Evolutionary conservation across 495 filamentous ascomycete species (phyloP).

Genomic region (Acidiella bohemica): DNA sequence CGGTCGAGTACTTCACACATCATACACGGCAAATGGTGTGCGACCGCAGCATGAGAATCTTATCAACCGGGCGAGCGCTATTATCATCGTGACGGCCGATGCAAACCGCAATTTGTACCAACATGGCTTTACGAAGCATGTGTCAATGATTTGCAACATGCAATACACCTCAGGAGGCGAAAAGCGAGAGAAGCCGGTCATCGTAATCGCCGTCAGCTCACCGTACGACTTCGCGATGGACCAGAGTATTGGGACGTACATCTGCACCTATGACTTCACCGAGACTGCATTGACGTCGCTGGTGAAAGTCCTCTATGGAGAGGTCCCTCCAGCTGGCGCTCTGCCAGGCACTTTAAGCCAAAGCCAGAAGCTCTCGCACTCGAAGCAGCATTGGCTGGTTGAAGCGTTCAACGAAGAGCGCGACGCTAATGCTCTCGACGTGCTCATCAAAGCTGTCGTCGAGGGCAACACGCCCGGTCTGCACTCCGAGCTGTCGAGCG

Average conservation of each 20-base stretch:
- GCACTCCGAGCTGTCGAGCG: slow-evolving; percentile 47
- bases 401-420: slow-evolving; percentile 68
- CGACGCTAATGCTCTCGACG: slow-evolving; percentile 55
- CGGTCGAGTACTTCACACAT: slow-evolving; percentile 75
- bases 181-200: slow-evolving; percentile 48
- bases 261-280: slow-evolving; percentile 90
- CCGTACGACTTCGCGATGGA: slow-evolving; percentile 95
- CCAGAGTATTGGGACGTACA: slow-evolving; percentile 63
- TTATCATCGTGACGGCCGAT: slow-evolving; percentile 80
- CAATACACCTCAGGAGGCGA: slow-evolving; percentile 42
- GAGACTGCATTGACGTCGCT: slow-evolving; percentile 75
- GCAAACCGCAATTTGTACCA: slow-evolving; percentile 84
- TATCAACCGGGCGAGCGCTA: slow-evolving; percentile 70
- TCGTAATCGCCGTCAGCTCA: slow-evolving; percentile 81
- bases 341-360: slow-evolving; percentile 72
- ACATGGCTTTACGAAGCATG: slow-evolving; percentile 80
- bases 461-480: slow-evolving; percentile 42
- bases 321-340: slow-evolving; percentile 54
- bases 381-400: slow-evolving; percentile 78
- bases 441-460: slow-evolving; percentile 49
- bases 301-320: slow-evolving; percentile 68
- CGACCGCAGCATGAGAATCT: slow-evolving; percentile 79
- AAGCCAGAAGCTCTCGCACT: slow-evolving; percentile 67
- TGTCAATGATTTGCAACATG: slow-evolving; percentile 85
- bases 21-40: slow-evolving; percentile 80